A percentile compares a stretch with the other conserved stretches of the same genome.
Conservation (phyloP, 164 flowering plant genomes). For the Tetracentron sinense region DNA sequence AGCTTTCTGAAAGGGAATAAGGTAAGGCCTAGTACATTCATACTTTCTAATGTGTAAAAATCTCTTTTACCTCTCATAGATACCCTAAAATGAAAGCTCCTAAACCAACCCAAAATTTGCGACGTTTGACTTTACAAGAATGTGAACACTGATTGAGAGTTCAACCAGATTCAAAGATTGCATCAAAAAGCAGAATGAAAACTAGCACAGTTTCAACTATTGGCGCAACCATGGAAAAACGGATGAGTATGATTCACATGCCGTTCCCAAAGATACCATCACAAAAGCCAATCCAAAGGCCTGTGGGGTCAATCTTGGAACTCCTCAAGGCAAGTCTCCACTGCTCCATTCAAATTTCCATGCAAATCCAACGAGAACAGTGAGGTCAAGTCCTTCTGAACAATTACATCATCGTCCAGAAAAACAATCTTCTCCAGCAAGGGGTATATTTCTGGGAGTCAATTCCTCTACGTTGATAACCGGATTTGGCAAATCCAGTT, state of each 20-base stretch:
- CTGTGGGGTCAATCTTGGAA: constrained; percentile 77
- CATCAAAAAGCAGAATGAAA: constrained; percentile 4
- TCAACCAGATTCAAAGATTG: constrained; percentile 10
- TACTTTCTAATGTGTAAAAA: constrained; percentile 15
- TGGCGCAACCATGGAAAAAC: constrained; percentile 46
- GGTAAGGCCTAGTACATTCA: constrained; percentile 23
- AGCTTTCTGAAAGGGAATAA: constrained; percentile 20
- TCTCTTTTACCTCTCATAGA: neutral
- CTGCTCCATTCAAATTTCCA: constrained; percentile 89
- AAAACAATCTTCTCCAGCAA: constrained; percentile 75
- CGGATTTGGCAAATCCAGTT: too few species aligned
- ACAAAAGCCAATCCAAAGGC: constrained; percentile 92
- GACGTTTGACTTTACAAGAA: constrained; percentile 26
- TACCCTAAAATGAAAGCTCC: constrained; percentile 16
- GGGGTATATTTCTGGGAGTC: constrained; percentile 76
- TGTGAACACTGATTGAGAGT: constrained; percentile 5
- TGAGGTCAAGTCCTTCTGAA: constrained; percentile 81
- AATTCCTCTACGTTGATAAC: too few species aligned
- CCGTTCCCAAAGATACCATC: constrained; percentile 68
- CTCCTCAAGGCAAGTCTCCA: constrained; percentile 88
- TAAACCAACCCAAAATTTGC: constrained; percentile 28
- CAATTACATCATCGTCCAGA: constrained; percentile 83
- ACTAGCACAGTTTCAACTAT: constrained; percentile 30
- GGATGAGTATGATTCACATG: constrained; percentile 58
- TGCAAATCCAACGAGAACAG: constrained; percentile 78